Evolutionary conservation across 1,284 basidiomycete genomes (phyloP), one percentile per base, ranked within the genome.

Genomic region (Cerrena zonata): DNA sequence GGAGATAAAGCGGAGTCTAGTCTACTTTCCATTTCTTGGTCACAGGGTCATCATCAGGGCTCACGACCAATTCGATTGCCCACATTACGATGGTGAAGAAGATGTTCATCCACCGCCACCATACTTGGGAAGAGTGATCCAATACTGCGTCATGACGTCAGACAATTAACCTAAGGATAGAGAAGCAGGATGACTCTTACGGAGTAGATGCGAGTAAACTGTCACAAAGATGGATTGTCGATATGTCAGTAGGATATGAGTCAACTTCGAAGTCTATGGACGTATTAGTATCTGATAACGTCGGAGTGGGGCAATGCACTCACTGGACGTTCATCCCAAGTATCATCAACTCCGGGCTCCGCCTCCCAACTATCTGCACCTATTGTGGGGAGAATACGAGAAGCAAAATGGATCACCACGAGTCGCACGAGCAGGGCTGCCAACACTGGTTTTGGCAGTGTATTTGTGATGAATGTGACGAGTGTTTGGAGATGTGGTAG

Each of bases 41-140:
- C 49, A 80, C 75, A 37, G 74, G 75, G 51, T 88, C 86, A 53
- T 89, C 86, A 55, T 87, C 86, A n/a, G 75, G 77, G 65, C 84
- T 84, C 50, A 91, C 86, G 30, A 88, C 66, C 40, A 91, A 75
- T 65, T 91, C 89, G 27, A 91, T 71, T 13, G 84, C 81, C 89
- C 89, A 91, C 34, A 90, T 77, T 21, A 83, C 72, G 38, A 91
- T 73, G 3, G 88, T 91, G 65, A 91, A 85, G 69, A 90, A 88
- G 27, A 91, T 84, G 61, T 88, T 89, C 72, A 86, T 84, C 89
- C 88, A 91, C 58, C 89, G 77, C 86, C 89, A 91, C 88, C 89
- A 91, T 47, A 90, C 79, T 63, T 91, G 88, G 5, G 87, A 88
- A n/a, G 88, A 85, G 60, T 88, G 84, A 61, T 89, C 85, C 50